Evolutionary conservation across 331 rosid species (phyloP).

Genomic region (Rhamnella rubrinervis): DNA sequence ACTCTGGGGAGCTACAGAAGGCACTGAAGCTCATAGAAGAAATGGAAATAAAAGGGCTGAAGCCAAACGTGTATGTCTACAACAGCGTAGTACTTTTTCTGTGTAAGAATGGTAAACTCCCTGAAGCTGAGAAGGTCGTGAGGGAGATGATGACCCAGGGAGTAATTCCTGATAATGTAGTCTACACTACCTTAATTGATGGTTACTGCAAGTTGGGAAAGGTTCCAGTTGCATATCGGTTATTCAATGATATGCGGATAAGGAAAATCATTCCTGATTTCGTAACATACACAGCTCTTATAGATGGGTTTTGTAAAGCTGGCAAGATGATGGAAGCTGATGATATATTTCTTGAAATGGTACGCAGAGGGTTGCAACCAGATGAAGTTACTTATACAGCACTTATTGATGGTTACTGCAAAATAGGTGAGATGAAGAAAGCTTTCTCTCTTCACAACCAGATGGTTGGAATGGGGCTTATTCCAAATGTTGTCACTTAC

Average conservation of each 20-base stretch:
- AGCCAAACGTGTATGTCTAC: slow-evolving; percentile 61
- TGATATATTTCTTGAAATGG: slow-evolving; percentile 55
- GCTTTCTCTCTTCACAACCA: slow-evolving; percentile 82
- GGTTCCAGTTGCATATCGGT: slow-evolving; percentile 45
- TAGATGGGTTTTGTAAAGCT: slow-evolving; percentile 67
- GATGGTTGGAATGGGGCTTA: slow-evolving; percentile 65
- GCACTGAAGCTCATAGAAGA: slow-evolving; percentile 71
- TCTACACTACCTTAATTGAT: slow-evolving; percentile 74
- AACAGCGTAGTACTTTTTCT: slow-evolving; percentile 61
- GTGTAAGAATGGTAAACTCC: slow-evolving; percentile 53
- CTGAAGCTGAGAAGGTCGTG: slow-evolving; percentile 57
- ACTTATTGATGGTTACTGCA: slow-evolving; percentile 80
- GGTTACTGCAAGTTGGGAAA: slow-evolving; percentile 69
- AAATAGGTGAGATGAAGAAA: slow-evolving; percentile 63
- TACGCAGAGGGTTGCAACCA: slow-evolving; percentile 51
- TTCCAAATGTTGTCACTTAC: slow-evolving; percentile 75
- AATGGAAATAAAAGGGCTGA: slow-evolving; percentile 60
- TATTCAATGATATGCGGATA: slow-evolving; percentile 63
- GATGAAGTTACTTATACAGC: slow-evolving; percentile 85
- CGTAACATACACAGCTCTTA: slow-evolving; percentile 64
- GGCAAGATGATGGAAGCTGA: slow-evolving; percentile 69
- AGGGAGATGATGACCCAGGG: slow-evolving; percentile 55
- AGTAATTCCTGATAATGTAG: slow-evolving; percentile 62
- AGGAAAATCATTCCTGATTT: slow-evolving; percentile 69
- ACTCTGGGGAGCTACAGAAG: slow-evolving; percentile 51